A percentile compares a stretch with the other conserved stretches of the same genome.
Evolutionary conservation across 1,284 basidiomycete genomes (phyloP).

Genomic region (Cronartium ribicola): DNA sequence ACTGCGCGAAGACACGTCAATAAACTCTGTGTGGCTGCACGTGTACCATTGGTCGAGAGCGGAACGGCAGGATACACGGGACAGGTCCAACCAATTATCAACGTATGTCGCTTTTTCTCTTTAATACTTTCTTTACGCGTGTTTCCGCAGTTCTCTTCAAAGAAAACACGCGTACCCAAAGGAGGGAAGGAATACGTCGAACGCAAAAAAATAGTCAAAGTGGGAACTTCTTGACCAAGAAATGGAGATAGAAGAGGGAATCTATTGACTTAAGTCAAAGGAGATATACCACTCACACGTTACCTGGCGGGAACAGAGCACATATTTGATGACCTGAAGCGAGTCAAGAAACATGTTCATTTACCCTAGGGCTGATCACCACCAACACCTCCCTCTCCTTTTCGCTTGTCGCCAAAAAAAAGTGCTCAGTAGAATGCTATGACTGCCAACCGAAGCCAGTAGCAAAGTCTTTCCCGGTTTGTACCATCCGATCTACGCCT

Average conservation of each 20-base stretch:
- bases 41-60: constrained; percentile 87
- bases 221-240: too few relatives aligned
- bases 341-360: too few relatives aligned
- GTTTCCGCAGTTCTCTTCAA: too few relatives aligned
- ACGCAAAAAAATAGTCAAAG: too few relatives aligned
- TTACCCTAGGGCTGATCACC: too few relatives aligned
- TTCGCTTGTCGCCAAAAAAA: not conserved
- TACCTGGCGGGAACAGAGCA: too few relatives aligned
- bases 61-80: constrained; percentile 95
- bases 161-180: not conserved
- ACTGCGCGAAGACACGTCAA: constrained; percentile 91
- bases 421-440: constrained; percentile 85
- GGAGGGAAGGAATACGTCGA: not conserved
- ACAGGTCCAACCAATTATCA: constrained; percentile 59
- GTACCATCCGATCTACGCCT: constrained; percentile 95
- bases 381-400: too few relatives aligned
- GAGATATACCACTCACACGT: too few relatives aligned
- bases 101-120: constrained; percentile 58
- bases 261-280: too few relatives aligned
- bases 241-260: too few relatives aligned
- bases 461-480: constrained; percentile 92
- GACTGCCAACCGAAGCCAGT: constrained; percentile 84
- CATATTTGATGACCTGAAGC: too few relatives aligned
- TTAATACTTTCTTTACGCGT: not conserved
- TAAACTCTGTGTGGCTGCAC: constrained; percentile 89